phyloP scores from a whole-genome alignment of 371 early-diverging fungal species.

The Sporodiniella umbellata region DNA sequence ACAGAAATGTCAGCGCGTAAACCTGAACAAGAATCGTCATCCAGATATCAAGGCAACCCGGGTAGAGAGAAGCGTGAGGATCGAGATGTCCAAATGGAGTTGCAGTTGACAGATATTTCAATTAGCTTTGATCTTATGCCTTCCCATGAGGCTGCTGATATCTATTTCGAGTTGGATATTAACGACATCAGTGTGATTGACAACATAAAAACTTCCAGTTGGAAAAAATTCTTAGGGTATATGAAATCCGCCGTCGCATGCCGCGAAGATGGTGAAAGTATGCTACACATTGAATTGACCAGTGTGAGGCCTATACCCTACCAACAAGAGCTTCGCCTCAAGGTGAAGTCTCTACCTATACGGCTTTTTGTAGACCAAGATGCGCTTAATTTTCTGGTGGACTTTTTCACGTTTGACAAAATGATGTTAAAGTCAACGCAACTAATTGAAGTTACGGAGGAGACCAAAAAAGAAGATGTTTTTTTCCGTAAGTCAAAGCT shows the following conservation, averaged over 20 bases:
- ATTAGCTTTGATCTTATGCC: conserved; percentile 61
- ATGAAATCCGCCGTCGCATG: conserved; percentile 49
- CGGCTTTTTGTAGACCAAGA: conserved; percentile 93
- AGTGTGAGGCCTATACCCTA: conserved; percentile 59
- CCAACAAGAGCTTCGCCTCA: conserved; percentile 60
- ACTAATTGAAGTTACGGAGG: not conserved
- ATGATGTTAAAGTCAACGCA: not conserved
- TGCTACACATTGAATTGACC: conserved; percentile 63
- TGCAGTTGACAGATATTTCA: conserved; percentile 49
- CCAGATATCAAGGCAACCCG: conserved; percentile 8
- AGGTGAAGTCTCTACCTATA: conserved; percentile 71
- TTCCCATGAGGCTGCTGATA: conserved; percentile 37
- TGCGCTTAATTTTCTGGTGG: conserved; percentile 79
- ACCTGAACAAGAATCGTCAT: not conserved
- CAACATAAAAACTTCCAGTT: conserved; percentile 69
- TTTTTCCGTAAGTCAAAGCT: conserved; percentile 73
- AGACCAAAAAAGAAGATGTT: conserved; percentile 13
- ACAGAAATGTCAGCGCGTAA: conserved; percentile 11
- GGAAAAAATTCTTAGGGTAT: conserved; percentile 74
- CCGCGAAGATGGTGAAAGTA: conserved; percentile 60
- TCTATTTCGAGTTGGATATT: conserved; percentile 49
- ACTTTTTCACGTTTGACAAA: conserved; percentile 69
- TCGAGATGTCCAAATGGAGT: conserved; percentile 44
- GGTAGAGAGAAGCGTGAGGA: not conserved
- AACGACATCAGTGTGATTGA: conserved; percentile 78